Base-by-base conservation (phyloP, 139 green algal genomes). In the Microglena sp. region DNA sequence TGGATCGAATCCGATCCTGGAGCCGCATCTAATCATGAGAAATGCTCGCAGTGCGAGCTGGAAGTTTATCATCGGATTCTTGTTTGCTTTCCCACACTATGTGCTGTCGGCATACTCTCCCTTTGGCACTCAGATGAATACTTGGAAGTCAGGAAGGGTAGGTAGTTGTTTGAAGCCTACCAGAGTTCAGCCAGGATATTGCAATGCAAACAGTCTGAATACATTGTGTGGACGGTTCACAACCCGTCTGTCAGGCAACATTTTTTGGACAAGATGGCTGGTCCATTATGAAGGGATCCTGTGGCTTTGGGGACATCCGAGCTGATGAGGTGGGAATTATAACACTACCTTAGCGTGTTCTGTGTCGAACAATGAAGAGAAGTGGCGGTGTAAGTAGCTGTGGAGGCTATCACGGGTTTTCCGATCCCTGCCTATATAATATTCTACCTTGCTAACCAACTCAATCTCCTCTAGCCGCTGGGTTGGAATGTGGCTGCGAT, bases 241-340 rank as follows among this genome's bases (percentile, higher is more conserved):
- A 53, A 53, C 43, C 18, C 43, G 21, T 18, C 18, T 18, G 21
- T 53, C 53, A 60, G 53, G 53, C 53, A 15, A 60, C 53, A 7
- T 60, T 60, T 18, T 60, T 33, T 60, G 53, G 53, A 8, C 24
- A 33, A 26, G 53, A 28, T 24, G 31, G 31, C 53, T 60, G 53
- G 53, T 33, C 21, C 15, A 60, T 60, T 24, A 60, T 60, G 53
- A 60, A 60, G 31, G 53, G 53, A 6, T 33, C n/a, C 53, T 60
- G 53, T 24, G 31, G 31, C 53, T 60, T 33, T 24, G 53, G 53
- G 18, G 27, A 60, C 53, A 60, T 60, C 8, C 7, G 8, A 15
- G 6, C 53, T 8, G 53, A 60, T 26, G 53, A 60, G 53, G 53
- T 60, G 24, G 31, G 53, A 18, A 18, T 18, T 24, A 53, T 18